Percentiles rank a stretch among this genome's conserved stretches.
Evolutionary conservation across 768 basidiomycete species (phyloP).

Genomic region (Termitomyces eurrhizus): DNA sequence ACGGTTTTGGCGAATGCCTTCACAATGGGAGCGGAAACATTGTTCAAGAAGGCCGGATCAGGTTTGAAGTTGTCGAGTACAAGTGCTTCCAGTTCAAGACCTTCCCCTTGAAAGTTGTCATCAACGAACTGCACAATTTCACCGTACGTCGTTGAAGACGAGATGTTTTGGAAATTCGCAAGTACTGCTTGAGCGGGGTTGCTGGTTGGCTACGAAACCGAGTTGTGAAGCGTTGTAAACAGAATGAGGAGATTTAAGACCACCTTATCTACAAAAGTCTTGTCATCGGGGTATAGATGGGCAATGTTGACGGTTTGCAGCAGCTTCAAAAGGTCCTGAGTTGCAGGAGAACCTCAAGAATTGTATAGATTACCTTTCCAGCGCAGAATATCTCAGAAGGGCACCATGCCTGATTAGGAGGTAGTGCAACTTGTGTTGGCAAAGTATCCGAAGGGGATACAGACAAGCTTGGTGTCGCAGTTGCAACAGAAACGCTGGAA

Average conservation of each 20-base stretch:
- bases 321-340: slow-evolving; percentile 30
- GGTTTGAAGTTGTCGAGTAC: slow-evolving; percentile 57
- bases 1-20: slow-evolving; percentile 76
- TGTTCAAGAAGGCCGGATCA: slow-evolving; percentile 63
- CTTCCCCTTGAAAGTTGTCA: slow-evolving; percentile 77
- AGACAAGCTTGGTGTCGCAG: slow-evolving; percentile 63
- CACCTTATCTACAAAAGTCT: slow-evolving; percentile 82
- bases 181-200: slow-evolving; percentile 63
- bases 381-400: slow-evolving; percentile 74
- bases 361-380: slow-evolving; percentile 50
- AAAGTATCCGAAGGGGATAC: slow-evolving; percentile 46
- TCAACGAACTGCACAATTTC: slow-evolving; percentile 68
- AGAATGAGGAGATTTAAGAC: not conserved
- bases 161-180: slow-evolving; percentile 57
- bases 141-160: slow-evolving; percentile 53
- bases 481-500: slow-evolving; percentile 40
- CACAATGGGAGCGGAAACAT: slow-evolving; percentile 66
- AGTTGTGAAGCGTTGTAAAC: not conserved
- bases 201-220: slow-evolving; percentile 59
- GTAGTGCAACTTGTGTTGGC: slow-evolving; percentile 61
- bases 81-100: slow-evolving; percentile 71
- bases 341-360: not conserved
- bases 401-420: slow-evolving; percentile 77
- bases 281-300: slow-evolving; percentile 69
- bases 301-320: slow-evolving; percentile 87